Percentiles rank a stretch among this genome's conserved stretches.
phyloP scores from a whole-genome alignment of 2,329 filamentous ascomycete species.

The Sporothrix pallida region DNA sequence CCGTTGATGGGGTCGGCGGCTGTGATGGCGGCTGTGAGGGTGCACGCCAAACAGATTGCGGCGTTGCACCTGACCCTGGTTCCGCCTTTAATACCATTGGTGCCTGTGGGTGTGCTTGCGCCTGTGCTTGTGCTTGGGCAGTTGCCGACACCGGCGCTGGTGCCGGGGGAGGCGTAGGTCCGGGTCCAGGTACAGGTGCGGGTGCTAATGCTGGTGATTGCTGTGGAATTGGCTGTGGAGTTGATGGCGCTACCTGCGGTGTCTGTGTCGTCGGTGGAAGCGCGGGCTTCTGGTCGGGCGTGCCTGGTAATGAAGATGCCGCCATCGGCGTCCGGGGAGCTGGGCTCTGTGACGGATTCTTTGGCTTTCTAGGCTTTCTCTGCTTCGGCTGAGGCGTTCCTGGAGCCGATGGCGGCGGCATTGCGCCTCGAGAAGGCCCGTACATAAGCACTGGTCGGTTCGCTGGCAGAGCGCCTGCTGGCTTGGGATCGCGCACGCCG shows the following conservation, averaged over 20 bases:
- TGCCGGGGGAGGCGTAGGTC: neutral
- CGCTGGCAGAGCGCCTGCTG: slow-evolving; percentile 49
- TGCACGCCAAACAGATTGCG: neutral
- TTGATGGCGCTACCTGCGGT: slow-evolving; percentile 2
- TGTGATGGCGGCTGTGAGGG: neutral
- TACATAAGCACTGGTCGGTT: slow-evolving; percentile 68
- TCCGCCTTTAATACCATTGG: neutral
- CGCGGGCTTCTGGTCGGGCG: slow-evolving; percentile 26
- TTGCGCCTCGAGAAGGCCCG: slow-evolving; percentile 66
- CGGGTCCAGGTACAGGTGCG: neutral
- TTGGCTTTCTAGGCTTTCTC: slow-evolving; percentile 40
- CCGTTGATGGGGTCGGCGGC: neutral
- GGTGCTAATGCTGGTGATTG: slow-evolving; percentile 14
- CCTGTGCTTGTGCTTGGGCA: neutral
- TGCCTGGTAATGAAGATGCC: slow-evolving; percentile 31
- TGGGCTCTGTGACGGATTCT: slow-evolving; percentile 38
- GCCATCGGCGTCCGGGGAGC: slow-evolving; percentile 39
- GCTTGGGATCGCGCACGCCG: slow-evolving; percentile 69
- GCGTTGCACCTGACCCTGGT: neutral
- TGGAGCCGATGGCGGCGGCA: slow-evolving; percentile 53
- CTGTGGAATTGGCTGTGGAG: slow-evolving; percentile 18
- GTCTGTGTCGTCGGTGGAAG: slow-evolving; percentile 1
- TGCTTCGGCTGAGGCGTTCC: slow-evolving; percentile 42
- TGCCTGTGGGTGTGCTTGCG: neutral
- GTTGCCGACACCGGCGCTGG: neutral